Evolutionary conservation across 2,329 filamentous ascomycete genomes (phyloP).

Genomic region (Verticillium zaregamsianum): DNA sequence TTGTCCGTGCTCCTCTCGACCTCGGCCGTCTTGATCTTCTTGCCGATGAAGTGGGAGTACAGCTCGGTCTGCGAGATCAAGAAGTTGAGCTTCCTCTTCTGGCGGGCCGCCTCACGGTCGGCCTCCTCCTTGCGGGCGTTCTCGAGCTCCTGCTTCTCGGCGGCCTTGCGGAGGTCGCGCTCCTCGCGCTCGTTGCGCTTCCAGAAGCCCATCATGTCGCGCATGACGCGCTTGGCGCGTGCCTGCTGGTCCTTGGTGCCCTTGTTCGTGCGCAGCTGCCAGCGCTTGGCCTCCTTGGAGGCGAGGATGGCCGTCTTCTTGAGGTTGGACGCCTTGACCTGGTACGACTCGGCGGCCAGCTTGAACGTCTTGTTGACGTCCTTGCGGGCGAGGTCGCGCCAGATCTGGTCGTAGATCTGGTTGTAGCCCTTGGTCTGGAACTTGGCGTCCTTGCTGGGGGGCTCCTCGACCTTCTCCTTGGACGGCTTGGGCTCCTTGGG

Average conservation of each 20-base stretch:
- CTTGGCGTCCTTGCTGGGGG: constrained; percentile 53
- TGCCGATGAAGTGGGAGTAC: constrained; percentile 98
- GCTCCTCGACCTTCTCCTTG: constrained; percentile 41
- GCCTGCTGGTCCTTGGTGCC: constrained; percentile 97
- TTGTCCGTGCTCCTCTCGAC: constrained; percentile 88
- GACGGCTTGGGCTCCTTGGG: constrained; percentile 43
- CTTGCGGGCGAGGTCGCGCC: constrained; percentile 89
- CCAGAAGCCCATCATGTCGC: constrained; percentile 99
- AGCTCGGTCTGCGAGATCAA: constrained; percentile 97
- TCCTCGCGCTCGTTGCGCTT: constrained; percentile 98
- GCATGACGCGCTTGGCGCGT: constrained; percentile 94
- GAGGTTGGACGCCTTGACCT: constrained; percentile 87
- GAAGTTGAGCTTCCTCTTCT: constrained; percentile 99
- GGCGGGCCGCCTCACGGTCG: constrained; percentile 92
- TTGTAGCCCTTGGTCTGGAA: constrained; percentile 92
- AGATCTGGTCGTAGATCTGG: constrained; percentile 96
- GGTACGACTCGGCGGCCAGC: constrained; percentile 79
- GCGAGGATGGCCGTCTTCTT: constrained; percentile 97
- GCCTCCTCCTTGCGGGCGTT: constrained; percentile 96
- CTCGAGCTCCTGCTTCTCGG: constrained; percentile 93
- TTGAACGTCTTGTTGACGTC: constrained; percentile 91
- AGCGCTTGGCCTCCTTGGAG: constrained; percentile 93
- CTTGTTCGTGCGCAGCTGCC: constrained; percentile 98
- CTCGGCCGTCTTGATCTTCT: constrained; percentile 97
- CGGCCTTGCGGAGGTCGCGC: constrained; percentile 86